These are phyloP conservation scores for Solioccasus polychromus DNA, from an alignment of 768 basidiomycete genomes.

Conservation along the genomic window DNA sequence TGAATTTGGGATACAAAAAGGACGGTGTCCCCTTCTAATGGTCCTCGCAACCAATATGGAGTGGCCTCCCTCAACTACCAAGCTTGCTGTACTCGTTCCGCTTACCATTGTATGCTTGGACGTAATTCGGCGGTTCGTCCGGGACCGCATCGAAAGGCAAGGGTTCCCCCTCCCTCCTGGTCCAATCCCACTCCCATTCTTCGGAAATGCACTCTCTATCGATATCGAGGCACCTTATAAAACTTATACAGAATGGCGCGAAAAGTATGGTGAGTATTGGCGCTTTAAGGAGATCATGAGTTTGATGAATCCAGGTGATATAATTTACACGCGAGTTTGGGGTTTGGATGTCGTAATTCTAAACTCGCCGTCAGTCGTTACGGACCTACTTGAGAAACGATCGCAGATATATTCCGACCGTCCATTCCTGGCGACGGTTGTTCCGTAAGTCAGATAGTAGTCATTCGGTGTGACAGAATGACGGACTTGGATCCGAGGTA, in stretches of 20 bases:
- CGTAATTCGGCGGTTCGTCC: neutral
- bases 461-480: too few relatives aligned
- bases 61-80: neutral
- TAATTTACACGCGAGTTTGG: neutral
- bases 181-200: neutral
- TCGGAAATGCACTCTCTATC: neutral
- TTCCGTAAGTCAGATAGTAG: neutral
- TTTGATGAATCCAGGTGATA: neutral
- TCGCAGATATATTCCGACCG: neutral
- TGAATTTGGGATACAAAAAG: too few relatives aligned
- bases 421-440: neutral
- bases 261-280: neutral
- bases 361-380: neutral
- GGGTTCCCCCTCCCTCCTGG: neutral
- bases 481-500: neutral
- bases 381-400: neutral
- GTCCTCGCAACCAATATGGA: too few relatives aligned
- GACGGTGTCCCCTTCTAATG: too few relatives aligned
- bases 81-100: neutral
- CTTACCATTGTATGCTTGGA: neutral
- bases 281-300: neutral
- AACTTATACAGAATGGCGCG: neutral
- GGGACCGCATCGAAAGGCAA: neutral
- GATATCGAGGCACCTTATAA: neutral
- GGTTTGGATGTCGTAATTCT: neutral